Evolutionary conservation across 2,329 filamentous ascomycete species (phyloP), one percentile per base, ranked within the genome.

Genomic region (Beauveria scarabaeidicola): DNA sequence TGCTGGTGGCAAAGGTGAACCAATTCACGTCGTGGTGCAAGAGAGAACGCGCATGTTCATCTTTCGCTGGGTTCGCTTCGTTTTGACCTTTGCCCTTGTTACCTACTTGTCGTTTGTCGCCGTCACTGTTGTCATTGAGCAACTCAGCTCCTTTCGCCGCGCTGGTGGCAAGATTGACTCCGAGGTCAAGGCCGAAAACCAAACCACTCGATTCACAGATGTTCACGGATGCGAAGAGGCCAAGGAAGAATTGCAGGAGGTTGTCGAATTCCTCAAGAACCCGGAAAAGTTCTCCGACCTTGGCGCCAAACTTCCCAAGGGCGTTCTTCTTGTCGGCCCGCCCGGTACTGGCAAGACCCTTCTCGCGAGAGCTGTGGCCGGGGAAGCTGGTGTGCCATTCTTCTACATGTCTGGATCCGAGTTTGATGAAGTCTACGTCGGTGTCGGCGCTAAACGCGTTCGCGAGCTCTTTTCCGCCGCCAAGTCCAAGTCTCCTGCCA

Each of bases 371-470:
- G 95, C 94, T 59, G 94, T 99, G 62, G 94, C 94, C 52, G 94
- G 94, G 56, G 94, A 99, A 77, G 92, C 94, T 58, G 94, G 93
- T 59, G 94, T 99, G 19, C 94, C 94, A 1, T 99, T 99, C 81
- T 99, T 97, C 81, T 99, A 97, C 81, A 97, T 99, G 93, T 99
- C 94, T 69, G 94, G 94, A 54, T 96, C 91, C 61, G 94, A 99
- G 73, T 99, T 99, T 70, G 94, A 99, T 69, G 94, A 99, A 74
- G 88, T 99, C 56, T 99, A 97, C 69, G 95, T 99, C 40, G 94
- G 94, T 70, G 94, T 99, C 58, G 91, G 92, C 70, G 91, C 91
- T 50, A 96, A 99, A 80, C 89, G 94, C 69, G 93, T 99, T 52
- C 90, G 94, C 61, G 94, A 97, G 63, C 82, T 96, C n/a, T 96